Conservation (phyloP, 116 monocot species). For the Phalaenopsis hybrid region DNA sequence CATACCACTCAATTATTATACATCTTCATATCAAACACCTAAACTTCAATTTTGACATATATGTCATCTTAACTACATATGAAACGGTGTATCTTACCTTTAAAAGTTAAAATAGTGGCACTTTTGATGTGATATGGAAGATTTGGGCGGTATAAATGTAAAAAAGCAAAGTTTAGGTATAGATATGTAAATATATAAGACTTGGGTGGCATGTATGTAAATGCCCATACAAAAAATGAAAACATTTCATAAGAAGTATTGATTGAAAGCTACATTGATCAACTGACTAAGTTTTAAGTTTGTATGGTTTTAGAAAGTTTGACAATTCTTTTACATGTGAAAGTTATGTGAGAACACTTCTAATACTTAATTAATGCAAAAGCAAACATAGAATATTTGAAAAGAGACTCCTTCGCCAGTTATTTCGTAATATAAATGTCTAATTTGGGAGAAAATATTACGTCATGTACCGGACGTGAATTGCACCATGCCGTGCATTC, state of each 20-base stretch:
- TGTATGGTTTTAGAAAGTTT: background rate
- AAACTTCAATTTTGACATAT: too few species aligned
- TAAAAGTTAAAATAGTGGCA: too few species aligned
- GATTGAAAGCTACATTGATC: background rate
- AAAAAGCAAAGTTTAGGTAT: too few species aligned
- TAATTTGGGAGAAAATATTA: background rate
- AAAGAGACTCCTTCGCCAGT: background rate
- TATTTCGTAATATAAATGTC: background rate
- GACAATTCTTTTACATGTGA: background rate
- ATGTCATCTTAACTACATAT: too few species aligned
- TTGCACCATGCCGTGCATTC: too few species aligned
- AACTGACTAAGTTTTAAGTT: background rate
- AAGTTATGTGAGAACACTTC: background rate
- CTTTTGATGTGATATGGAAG: too few species aligned
- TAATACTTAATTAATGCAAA: background rate
- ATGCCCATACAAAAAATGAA: background rate
- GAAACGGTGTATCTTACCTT: too few species aligned
- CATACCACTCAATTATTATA: too few species aligned
- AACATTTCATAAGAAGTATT: background rate
- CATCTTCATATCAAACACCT: too few species aligned
- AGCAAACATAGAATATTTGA: background rate
- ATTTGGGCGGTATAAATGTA: too few species aligned
- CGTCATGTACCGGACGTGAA: too few species aligned
- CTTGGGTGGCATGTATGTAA: background rate
- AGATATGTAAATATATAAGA: too few species aligned